Evolutionary conservation across 75 land plant genomes (phyloP), one percentile per base, ranked within the genome.

Genomic region (Azolla pinnata): DNA sequence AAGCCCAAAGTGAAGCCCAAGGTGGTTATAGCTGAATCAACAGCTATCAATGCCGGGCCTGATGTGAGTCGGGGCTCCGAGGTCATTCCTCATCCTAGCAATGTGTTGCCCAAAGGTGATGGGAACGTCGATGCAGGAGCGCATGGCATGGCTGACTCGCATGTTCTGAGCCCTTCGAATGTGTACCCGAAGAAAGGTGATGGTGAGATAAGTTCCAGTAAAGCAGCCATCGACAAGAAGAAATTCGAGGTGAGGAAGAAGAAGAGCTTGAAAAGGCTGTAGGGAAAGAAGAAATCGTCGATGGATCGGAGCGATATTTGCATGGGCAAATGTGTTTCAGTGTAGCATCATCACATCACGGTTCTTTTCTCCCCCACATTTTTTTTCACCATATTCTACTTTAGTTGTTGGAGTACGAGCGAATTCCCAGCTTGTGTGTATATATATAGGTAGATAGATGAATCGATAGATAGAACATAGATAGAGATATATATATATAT

Each of bases 221-320:
- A 65, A 56, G 27, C 74, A 50, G 19, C 74, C 62, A 57, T 76
- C 3, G 95, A 82, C 64, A 85, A 78, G 75, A 88, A 88, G 77
- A 88, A 88, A 45, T 72, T 88, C 60, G 95, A 88, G 60, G 95
- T 84, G 16, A 88, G 95, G 44, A 88, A 88, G 81, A 85, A 82
- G 81, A 85, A 82, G 72, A 85, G 90, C 48, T 60, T 85, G 63
- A 88, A 82, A 69, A 81, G 93, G 77, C 69, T 88, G 74, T 78
- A 75, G 42, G n/a, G n/a, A n/a, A n/a, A n/a, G n/a, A n/a, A n/a
- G n/a, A n/a, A n/a, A n/a, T n/a, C n/a, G n/a, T n/a, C n/a, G n/a
- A n/a, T n/a, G n/a, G n/a, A n/a, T n/a, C n/a, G n/a, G n/a, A n/a
- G n/a, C n/a, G n/a, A n/a, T n/a, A n/a, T n/a, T n/a, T n/a, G n/a